Base-by-base conservation (phyloP, 805 yeast species). In the Vanderwaltozyma verrucispora region DNA sequence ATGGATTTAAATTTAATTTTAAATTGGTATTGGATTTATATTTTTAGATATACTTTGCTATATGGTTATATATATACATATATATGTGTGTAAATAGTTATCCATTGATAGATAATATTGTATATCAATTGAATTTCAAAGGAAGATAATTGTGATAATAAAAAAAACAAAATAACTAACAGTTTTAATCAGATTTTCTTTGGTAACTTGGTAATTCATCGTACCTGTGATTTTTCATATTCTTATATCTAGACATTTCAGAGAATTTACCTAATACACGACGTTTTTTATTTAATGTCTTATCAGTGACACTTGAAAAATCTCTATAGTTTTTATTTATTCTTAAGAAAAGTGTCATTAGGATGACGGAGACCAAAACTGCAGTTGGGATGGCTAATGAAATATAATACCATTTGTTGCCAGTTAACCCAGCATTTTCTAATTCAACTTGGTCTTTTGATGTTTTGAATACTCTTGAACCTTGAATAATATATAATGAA, bases 331-430 rank as follows among this genome's bases (percentile, higher is more conserved):
- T 63, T 40, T 64, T 69, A 50, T 79, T 82, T 36, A 72, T 39
- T 49, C 63, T 65, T 11, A 80, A 66, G 56, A 82, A 80, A 42
- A 76, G 45, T 54, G 80, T 82, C 80, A 81, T 77, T 24, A 68
- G 64, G 29, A 79, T 62, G 10, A 74, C 76, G 10, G 78, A 71
- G 21, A 82, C 41, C 13, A 74, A 57, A 15, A 80, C 87, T 32
- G 70, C 67, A 1, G 81, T 70, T 14, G 94, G 94, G 55, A 81
- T 71, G 9, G 80, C 65, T 62, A 80, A 60, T 45, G 80, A 75
- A 38, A 80, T 68, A 48, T 78, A 75, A 54, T 80, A 74, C 60
- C 71, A 70, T 35, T 74, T 72, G 20, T 59, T 63, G 42, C 68
- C 65, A 8, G 53, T 50, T 35, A 67, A 53, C 34, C 69, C 71